Percentiles rank a stretch among this genome's conserved stretches.
Evolutionary conservation across 495 filamentous ascomycete genomes (phyloP).

Genomic region (Lasiosphaeria hispida): DNA sequence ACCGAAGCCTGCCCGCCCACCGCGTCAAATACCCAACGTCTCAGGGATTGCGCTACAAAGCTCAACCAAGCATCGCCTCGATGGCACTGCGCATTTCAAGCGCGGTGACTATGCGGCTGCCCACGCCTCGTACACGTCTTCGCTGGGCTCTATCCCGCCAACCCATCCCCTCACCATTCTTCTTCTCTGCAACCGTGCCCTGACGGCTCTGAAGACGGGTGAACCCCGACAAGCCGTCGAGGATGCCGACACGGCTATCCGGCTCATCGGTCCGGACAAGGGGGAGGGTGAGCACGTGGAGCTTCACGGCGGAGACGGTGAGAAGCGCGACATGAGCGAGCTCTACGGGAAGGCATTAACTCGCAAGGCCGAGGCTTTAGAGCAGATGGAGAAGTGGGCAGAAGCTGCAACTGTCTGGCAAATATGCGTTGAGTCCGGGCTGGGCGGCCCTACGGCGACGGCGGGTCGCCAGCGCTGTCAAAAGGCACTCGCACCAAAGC

Average conservation of each 20-base stretch:
- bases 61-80: conserved; percentile 71
- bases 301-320: conserved; percentile 52
- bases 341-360: conserved; percentile 90
- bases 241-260: conserved; percentile 79
- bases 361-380: conserved; percentile 91
- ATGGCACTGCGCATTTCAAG: conserved; percentile 86
- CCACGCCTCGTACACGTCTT: conserved; percentile 74
- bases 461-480: conserved; percentile 90
- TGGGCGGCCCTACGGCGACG: conserved; percentile 78
- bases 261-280: conserved; percentile 71
- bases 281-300: conserved; percentile 79
- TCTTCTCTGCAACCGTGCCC: conserved; percentile 85
- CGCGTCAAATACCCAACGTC: conserved; percentile 65
- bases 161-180: conserved; percentile 84
- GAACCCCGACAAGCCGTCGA: conserved; percentile 79
- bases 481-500: conserved; percentile 68
- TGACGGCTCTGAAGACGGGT: conserved; percentile 84
- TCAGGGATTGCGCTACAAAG: conserved; percentile 65
- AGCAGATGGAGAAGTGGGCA: conserved; percentile 90
- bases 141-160: conserved; percentile 69
- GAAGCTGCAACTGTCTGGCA: conserved; percentile 82
- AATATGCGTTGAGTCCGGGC: conserved; percentile 73
- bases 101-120: conserved; percentile 87
- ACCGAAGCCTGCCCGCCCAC: conserved; percentile 32
- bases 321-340: conserved; percentile 82